A percentile compares a stretch with the other conserved stretches of the same genome.
Evolutionary conservation across 164 flowering plant species (phyloP).

Genomic region (Akebia trifoliata): DNA sequence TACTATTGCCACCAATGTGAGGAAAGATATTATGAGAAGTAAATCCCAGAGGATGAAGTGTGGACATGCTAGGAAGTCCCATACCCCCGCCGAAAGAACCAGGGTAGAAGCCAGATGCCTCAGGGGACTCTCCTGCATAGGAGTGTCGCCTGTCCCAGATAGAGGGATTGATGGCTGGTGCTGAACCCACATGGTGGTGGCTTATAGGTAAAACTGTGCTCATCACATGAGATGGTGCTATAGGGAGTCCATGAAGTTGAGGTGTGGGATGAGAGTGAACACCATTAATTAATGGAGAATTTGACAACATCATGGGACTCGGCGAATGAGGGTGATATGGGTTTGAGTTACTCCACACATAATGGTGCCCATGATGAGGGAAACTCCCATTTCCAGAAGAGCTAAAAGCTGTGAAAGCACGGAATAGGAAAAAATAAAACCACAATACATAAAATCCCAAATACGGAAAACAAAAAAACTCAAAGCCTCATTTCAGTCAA

Average conservation of each 20-base stretch:
- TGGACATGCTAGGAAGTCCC: conserved; percentile 41
- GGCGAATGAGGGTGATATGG: conserved; percentile 49
- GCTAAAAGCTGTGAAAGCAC: conserved; percentile 32
- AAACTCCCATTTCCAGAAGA: conserved; percentile 59
- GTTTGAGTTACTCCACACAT: conserved; percentile 47
- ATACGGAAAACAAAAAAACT: too few relatives aligned
- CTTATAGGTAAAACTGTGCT: conserved; percentile 43
- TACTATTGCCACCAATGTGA: conserved; percentile 48
- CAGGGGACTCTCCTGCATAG: conserved; percentile 63
- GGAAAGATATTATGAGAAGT: conserved; percentile 58
- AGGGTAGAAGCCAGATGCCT: conserved; percentile 58
- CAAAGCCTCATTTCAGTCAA: too few relatives aligned
- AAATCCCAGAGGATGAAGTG: conserved; percentile 61
- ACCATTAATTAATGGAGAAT: conserved; percentile 67
- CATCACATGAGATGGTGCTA: conserved; percentile 48
- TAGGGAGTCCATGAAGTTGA: conserved; percentile 39
- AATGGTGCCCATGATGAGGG: conserved; percentile 52
- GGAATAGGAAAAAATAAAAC: not conserved
- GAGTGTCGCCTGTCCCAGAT: conserved; percentile 68
- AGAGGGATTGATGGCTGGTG: conserved; percentile 70
- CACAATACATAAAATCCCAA: not conserved
- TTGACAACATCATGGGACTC: conserved; percentile 57
- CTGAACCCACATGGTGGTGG: conserved; percentile 82
- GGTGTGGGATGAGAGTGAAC: conserved; percentile 33
- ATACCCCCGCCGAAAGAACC: conserved; percentile 77